Evolutionary conservation across 2,329 filamentous ascomycete species (phyloP), one percentile per base, ranked within the genome.

Genomic region (Penicillium sp.): DNA sequence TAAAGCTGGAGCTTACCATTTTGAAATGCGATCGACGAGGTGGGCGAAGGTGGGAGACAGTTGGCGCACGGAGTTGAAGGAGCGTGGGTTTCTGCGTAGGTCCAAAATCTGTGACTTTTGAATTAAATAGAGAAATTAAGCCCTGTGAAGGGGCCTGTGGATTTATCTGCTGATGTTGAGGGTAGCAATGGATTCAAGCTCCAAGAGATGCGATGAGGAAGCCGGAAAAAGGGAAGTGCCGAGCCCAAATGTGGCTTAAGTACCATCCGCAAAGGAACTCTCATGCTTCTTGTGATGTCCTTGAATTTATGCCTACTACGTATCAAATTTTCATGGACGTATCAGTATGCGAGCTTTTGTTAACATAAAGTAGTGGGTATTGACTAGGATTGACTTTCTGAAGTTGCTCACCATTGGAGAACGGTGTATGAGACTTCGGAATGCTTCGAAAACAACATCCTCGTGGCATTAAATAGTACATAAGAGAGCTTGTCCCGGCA

Each of bases 211-310:
- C 51, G 53, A 59, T 48, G 53, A 55, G 53, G 52, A 51, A 48
- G n/a, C 31, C 56, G 58, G 57, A 54, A 61, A 61, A 57, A 59
- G 48, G 49, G 41, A 57, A 57, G 38, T 43, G 48, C 57, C 57
- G 57, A 60, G 47, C 51, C 51, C 32, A 26, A 33, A 38, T 17
- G 45, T 33, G 32, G 38, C 32, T 13, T 26, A 7, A 15, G n/a
- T n/a, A 8, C 39, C 10, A 32, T 22, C 19, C 10, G 4, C 13
- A 22, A 42, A 42, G 17, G 8, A 42, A 42, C 26, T 31, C 26
- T 31, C n/a, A 31, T 2, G 9, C 10, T 22, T 6, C 22, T 13
- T 31, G 0, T 9, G 9, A 6, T 42, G 9, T 31, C 15, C 17
- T 31, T 31, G 17, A 3, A 29, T n/a, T 31, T 22, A 21, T 4